phyloP scores from a whole-genome alignment of 805 yeast genomes.

The Hanseniaspora mollemarum region DNA sequence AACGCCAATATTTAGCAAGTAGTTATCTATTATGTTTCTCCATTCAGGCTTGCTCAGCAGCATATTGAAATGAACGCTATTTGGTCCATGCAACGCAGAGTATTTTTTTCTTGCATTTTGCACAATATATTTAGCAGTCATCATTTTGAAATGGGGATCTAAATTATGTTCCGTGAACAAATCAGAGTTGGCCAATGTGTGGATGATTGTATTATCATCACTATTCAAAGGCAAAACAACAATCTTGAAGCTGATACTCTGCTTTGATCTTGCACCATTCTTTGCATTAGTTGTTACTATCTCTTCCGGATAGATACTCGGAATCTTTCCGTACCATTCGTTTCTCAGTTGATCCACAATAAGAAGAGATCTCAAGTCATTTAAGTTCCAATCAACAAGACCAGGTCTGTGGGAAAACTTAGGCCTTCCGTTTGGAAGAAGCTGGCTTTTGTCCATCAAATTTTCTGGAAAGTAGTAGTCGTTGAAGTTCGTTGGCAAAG shows the following conservation, averaged over 20 bases:
- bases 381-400: conserved; percentile 53
- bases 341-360: conserved; percentile 41
- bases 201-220: conserved; percentile 38
- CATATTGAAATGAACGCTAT: conserved; percentile 30
- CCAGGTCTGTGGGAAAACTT: conserved; percentile 50
- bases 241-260: conserved; percentile 34
- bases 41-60: conserved; percentile 48
- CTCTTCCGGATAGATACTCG: conserved; percentile 23
- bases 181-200: conserved; percentile 45
- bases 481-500: conserved; percentile 40
- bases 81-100: conserved; percentile 26
- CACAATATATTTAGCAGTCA: conserved; percentile 54
- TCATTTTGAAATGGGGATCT: conserved; percentile 41
- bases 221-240: conserved; percentile 43
- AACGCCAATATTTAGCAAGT: conserved; percentile 49
- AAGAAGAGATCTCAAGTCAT: conserved; percentile 54
- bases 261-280: conserved; percentile 18
- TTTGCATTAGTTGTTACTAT: conserved; percentile 12
- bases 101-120: conserved; percentile 38
- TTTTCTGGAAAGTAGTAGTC: conserved; percentile 52
- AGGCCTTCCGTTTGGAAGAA: conserved; percentile 49
- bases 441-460: conserved; percentile 29
- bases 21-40: conserved; percentile 66
- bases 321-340: conserved; percentile 47
- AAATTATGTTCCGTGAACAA: conserved; percentile 54